Evolutionary conservation across 2,329 filamentous ascomycete genomes (phyloP).

Genomic region (Ophiostoma sp.): DNA sequence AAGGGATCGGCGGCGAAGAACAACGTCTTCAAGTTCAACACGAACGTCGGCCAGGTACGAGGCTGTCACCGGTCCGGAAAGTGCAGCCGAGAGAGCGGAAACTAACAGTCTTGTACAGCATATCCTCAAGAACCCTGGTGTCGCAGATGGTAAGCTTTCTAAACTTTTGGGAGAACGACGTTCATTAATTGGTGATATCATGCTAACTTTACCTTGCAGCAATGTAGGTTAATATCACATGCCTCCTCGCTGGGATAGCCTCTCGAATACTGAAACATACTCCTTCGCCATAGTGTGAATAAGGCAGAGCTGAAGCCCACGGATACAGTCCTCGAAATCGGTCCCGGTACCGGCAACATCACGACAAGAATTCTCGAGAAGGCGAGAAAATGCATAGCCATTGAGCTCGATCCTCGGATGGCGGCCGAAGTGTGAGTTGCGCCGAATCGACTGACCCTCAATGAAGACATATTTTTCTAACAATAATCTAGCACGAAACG

Average conservation of each 20-base stretch:
- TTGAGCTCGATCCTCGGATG: slow-evolving; percentile 96
- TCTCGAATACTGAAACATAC: not conserved
- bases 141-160: slow-evolving; percentile 28
- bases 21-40: slow-evolving; percentile 98
- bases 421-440: slow-evolving; percentile 87
- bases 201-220: slow-evolving; percentile 19
- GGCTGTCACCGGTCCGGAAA: not conserved
- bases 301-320: slow-evolving; percentile 72
- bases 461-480: not conserved
- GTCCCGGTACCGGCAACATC: slow-evolving; percentile 77
- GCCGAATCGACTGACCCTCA: not conserved
- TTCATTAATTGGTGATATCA: not conserved
- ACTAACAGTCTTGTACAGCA: slow-evolving; percentile 46
- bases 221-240: slow-evolving; percentile 28
- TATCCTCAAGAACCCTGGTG: slow-evolving; percentile 68
- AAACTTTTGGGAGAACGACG: not conserved
- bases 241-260: not conserved
- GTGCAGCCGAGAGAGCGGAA: not conserved
- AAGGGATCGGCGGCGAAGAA: slow-evolving; percentile 51
- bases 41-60: slow-evolving; percentile 65
- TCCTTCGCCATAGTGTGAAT: slow-evolving; percentile 21
- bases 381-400: slow-evolving; percentile 73
- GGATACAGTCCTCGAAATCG: slow-evolving; percentile 87
- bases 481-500: slow-evolving; percentile 61
- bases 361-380: slow-evolving; percentile 87